Evolutionary conservation across 1,139 yeast species (phyloP), one percentile per base, ranked within the genome.

Genomic region (Candida neerlandica): DNA sequence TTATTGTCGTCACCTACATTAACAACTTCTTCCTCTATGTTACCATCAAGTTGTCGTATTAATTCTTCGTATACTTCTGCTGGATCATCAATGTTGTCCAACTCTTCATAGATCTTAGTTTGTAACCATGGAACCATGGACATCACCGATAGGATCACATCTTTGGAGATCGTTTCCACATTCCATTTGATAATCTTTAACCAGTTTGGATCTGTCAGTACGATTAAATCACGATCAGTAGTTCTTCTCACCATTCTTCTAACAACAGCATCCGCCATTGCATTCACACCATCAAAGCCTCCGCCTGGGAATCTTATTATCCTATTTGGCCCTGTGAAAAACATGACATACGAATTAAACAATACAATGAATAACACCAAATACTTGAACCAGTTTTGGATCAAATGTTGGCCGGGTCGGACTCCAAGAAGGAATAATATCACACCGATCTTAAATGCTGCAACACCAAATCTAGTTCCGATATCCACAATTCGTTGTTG

Each of bases 191-290:
- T 15, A 41, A 51, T 45, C 47, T 53, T 32, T 43, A 46, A 16
- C 51, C 49, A 42, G 16, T 49, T 43, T 7, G 50, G 57, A 14
- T 51, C 56, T 27, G 51, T 45, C n/a, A 44, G 51, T 34, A 59
- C 45, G 4, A 66, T 49, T 39, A 57, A 57, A 40, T 67, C 66
- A 51, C 54, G 65, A 32, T 68, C 74, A 26, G 69, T 49, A 5
- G 61, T 58, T 39, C 72, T 55, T 11, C 45, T 43, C 1, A 65
- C 63, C 0, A 58, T 56, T 30, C 55, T 51, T 5, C 43, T 44
- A n/a, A 67, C 55, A 5, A 66, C 39, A 19, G 56, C 60, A 19
- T 56, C 49, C 26, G 49, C 48, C 6, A 60, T 32, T 12, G 26
- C 16, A 21, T 14, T 26, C 0, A 46, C 1, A 9, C n/a, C 32